Evolutionary conservation across 2,329 filamentous ascomycete species (phyloP), one percentile per base, ranked within the genome.

Genomic region (Fusarium compactum): DNA sequence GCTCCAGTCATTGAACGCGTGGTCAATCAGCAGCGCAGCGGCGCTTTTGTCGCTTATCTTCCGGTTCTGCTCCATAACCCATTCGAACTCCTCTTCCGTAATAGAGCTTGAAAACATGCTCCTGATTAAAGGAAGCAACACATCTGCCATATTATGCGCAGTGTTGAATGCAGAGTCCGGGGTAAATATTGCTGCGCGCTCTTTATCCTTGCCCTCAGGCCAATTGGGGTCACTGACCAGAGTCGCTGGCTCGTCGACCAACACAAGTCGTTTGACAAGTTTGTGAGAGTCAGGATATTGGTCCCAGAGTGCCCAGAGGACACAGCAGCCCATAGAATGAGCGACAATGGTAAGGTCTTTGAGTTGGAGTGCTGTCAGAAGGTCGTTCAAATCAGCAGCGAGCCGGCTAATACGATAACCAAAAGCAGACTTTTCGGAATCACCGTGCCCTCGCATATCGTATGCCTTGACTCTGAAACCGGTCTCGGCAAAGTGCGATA

Each of bases 291-390:
- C 8, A 4, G 45, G 45, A 18, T 51, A 51, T 20, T 41, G 45
- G 12, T 58, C 55, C 55, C 55, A 58, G 25, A 30, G 51, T 30
- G 55, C 45, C 55, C 55, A 58, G 6, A 22, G 41, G 10, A 58
- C 15, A 20, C n/a, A 51, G 15, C 55, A 58, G 12, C 55, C 55
- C 55, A 51, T 58, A 2, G 45, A 58, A 18, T 58, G 55, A 9
- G 34, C n/a, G 12, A 58, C 34, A 30, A 58, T 43, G 9, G 16
- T 58, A 5, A 58, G 6, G 7, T 32, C 25, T 32, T 40, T 6
- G 12, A 43, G 55, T 6, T 20, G 3, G 15, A 58, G 55, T 7
- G 41, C 14, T 4, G 8, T 30, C 5, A 58, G 2, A 29, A 58
- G 20, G 44, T 58, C 45, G 16, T 58, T 51, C 7, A 58, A 9